Evolutionary conservation across 2,329 filamentous ascomycete species (phyloP).

Genomic region (Colletotrichum chrysophilum): DNA sequence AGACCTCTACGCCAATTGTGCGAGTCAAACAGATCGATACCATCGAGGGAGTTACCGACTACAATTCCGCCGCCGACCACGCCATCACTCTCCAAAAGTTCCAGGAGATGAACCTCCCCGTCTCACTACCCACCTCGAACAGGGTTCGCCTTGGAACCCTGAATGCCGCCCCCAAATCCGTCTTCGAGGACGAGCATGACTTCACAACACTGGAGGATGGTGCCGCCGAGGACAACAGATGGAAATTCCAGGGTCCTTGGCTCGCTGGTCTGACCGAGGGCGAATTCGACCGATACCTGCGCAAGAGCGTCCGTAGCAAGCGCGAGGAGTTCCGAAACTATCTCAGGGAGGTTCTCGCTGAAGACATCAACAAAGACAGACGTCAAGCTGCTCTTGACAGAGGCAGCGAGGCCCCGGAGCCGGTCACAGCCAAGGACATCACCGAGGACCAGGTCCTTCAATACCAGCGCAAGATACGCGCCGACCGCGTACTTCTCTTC

Average conservation of each 20-base stretch:
- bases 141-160: conserved; percentile 3
- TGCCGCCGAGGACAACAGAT: conserved; percentile 49
- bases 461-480: conserved; percentile 58
- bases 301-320: conserved; percentile 56
- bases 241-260: conserved; percentile 73
- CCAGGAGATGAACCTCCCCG: conserved; percentile 78
- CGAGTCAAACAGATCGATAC: conserved; percentile 82
- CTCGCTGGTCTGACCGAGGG: conserved; percentile 67
- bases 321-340: conserved; percentile 61
- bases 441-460: conserved; percentile 56
- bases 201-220: conserved; percentile 45
- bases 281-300: conserved; percentile 62
- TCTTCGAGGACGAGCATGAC: conserved; percentile 65
- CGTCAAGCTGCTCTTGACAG: conserved; percentile 43
- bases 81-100: conserved; percentile 83
- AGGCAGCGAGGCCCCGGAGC: conserved; percentile 33
- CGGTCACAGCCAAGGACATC: conserved; percentile 43
- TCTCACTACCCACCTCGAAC: conserved; percentile 57
- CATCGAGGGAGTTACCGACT: conserved; percentile 88
- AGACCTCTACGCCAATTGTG: conserved; percentile 75
- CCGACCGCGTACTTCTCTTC: conserved; percentile 56
- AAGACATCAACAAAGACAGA: conserved; percentile 46
- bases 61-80: conserved; percentile 82
- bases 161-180: conserved; percentile 47
- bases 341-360: conserved; percentile 54